phyloP scores from a whole-genome alignment of 1,284 basidiomycete genomes.

The Ganoderma leucocontextum region DNA sequence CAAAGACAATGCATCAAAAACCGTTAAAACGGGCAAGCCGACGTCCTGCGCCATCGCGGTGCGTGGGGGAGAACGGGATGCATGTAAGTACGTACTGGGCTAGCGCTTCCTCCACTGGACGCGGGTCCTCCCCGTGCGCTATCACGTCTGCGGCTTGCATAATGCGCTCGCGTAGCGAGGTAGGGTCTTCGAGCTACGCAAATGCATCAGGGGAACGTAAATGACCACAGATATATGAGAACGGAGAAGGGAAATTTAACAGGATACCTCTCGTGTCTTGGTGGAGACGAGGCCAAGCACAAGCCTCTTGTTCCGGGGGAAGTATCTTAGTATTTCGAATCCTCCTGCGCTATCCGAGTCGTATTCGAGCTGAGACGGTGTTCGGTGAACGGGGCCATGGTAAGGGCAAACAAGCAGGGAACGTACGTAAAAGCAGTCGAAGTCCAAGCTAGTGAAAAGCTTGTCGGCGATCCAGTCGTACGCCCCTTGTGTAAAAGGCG shows the following conservation, averaged over 20 bases:
- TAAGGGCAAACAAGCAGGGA: background rate
- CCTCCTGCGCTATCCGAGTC: constrained; percentile 74
- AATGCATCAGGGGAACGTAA: background rate
- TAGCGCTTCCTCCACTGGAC: constrained; percentile 59
- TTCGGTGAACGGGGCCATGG: background rate
- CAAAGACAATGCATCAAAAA: background rate
- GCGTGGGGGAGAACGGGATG: background rate
- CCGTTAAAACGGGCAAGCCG: background rate
- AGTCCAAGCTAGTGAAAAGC: constrained; percentile 72
- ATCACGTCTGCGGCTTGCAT: constrained; percentile 68
- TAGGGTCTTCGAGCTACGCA: constrained; percentile 62
- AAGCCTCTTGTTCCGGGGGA: constrained; percentile 71
- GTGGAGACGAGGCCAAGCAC: constrained; percentile 79
- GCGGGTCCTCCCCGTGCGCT: constrained; percentile 55
- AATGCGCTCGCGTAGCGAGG: constrained; percentile 63
- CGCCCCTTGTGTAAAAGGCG: constrained; percentile 73
- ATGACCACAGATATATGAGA: background rate
- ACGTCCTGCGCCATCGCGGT: background rate
- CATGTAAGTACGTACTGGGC: constrained; percentile 59
- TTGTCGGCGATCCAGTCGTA: constrained; percentile 76
- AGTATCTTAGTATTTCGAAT: constrained; percentile 67
- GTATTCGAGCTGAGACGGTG: constrained; percentile 66
- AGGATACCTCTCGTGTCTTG: constrained; percentile 48
- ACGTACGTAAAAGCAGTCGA: constrained; percentile 74
- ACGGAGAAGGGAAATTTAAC: background rate